Percentiles rank a stretch among this genome's conserved stretches.
Evolutionary conservation across 345 rosid genomes (phyloP).

Genomic region (Draba incana): DNA sequence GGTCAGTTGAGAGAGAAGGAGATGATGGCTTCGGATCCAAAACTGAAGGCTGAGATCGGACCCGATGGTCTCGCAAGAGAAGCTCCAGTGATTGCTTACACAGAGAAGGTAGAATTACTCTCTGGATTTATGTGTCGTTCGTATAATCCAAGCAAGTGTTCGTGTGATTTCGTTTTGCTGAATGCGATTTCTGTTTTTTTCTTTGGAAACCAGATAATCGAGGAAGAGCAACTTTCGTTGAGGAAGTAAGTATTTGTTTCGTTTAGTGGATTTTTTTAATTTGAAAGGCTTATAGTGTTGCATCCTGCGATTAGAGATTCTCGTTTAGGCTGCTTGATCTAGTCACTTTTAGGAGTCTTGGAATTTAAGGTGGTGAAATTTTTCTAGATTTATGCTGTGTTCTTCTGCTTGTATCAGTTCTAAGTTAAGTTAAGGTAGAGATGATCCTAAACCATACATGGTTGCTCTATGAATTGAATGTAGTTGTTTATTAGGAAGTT

Average conservation of each 20-base stretch:
- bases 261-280: neutral
- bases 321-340: neutral
- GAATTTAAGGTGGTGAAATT: neutral
- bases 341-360: neutral
- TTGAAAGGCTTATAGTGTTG: conserved; percentile 9
- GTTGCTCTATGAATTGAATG: conserved; percentile 20
- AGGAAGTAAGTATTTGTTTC: conserved; percentile 55
- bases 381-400: neutral
- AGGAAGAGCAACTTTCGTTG: conserved; percentile 83
- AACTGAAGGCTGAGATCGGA: conserved; percentile 76
- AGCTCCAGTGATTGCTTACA: conserved; percentile 86
- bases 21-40: conserved; percentile 64
- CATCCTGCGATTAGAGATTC: conserved; percentile 11
- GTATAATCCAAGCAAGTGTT: neutral
- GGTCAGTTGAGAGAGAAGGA: conserved; percentile 16
- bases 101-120: conserved; percentile 64
- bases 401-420: conserved; percentile 9
- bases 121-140: conserved; percentile 5
- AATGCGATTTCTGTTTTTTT: conserved; percentile 26
- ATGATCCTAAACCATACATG: neutral
- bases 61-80: conserved; percentile 87
- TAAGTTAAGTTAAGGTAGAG: conserved; percentile 2
- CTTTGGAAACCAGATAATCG: conserved; percentile 59
- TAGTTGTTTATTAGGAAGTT: conserved; percentile 1
- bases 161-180: neutral